These are phyloP conservation scores for Thyridium curvatum DNA, from an alignment of 2,329 filamentous ascomycete genomes.

Conservation along the genomic window DNA sequence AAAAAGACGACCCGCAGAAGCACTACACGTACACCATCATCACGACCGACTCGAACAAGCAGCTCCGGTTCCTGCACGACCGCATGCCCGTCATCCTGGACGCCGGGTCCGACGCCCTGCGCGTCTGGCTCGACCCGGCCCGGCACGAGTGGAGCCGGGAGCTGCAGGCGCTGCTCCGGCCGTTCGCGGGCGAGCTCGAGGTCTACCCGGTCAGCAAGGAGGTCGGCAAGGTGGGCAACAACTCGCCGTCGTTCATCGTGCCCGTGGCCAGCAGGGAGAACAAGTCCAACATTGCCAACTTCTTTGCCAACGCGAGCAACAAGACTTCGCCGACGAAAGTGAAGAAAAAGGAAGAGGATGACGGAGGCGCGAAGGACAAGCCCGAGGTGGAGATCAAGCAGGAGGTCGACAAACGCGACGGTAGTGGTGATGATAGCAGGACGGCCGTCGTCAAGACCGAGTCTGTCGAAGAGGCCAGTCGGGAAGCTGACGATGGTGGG, in stretches of 20 bases:
- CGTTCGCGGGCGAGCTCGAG: slow-evolving; percentile 72
- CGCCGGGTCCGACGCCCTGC: slow-evolving; percentile 62
- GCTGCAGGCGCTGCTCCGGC: slow-evolving; percentile 72
- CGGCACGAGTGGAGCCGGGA: slow-evolving; percentile 69
- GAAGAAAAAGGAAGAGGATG: slow-evolving; percentile 24
- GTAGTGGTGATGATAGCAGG: not conserved
- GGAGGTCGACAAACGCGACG: slow-evolving; percentile 17
- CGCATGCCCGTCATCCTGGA: slow-evolving; percentile 94
- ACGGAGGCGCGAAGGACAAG: slow-evolving; percentile 17
- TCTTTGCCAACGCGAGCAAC: slow-evolving; percentile 62
- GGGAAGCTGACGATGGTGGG: slow-evolving; percentile 17
- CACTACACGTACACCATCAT: slow-evolving; percentile 90
- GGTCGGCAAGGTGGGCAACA: slow-evolving; percentile 90
- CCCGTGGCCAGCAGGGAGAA: slow-evolving; percentile 81
- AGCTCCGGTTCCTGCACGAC: slow-evolving; percentile 82
- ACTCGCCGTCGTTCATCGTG: slow-evolving; percentile 76
- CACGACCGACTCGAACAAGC: slow-evolving; percentile 79
- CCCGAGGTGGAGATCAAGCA: slow-evolving; percentile 25
- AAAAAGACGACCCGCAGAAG: slow-evolving; percentile 54
- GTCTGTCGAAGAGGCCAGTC: slow-evolving; percentile 5
- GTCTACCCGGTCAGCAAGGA: slow-evolving; percentile 82
- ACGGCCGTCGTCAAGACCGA: not conserved
- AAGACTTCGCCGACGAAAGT: slow-evolving; percentile 20
- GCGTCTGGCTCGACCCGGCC: slow-evolving; percentile 71
- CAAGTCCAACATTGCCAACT: slow-evolving; percentile 90